Base-by-base conservation (phyloP, 140 eudicot species). In the Cichorium intybus region DNA sequence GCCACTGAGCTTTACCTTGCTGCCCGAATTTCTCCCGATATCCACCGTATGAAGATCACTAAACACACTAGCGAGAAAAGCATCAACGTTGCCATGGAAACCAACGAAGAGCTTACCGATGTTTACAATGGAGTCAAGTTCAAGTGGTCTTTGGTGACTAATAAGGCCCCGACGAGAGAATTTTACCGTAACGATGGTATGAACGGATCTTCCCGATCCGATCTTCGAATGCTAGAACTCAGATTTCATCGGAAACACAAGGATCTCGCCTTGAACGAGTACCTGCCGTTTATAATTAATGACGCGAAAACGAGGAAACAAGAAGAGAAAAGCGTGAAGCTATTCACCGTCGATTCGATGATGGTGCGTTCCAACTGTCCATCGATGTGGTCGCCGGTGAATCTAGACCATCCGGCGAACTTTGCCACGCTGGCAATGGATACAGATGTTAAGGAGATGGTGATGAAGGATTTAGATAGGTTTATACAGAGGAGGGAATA, bases 101-200 rank as follows among this genome's bases (percentile, higher is more conserved):
- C 18, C 49, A 43, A 43, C 49, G 49, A 43, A 5, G 49, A 43
- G 18, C 5, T 43, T 14, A 43, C 18, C 49, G 49, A 43, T 43
- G 7, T 43, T 43, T 43, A 43, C 49, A 43, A 43, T 43, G 49
- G 49, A 43, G 49, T 43, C 49, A 43, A 43, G 5, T 43, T 22
- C 24, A 59, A 0, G 49, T 83, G 89, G 85, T 47, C 26, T n/a
- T 68, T 74, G 84, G 43, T 76, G 1, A 62, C 74, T 21, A 37
- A 31, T 18, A 31, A 46, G 4, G 31, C 28, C 11, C 68, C 74
- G n/a, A 6, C 77, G 15, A 53, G 46, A 20, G 24, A 50, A 2
- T 67, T 60, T 56, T 61, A 62, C 66, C 62, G 73, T 23, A 14
- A 28, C 46, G 3, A 10, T 4, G 10, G 39, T 10, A 10, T 6